These are phyloP conservation scores for Heimioporus sp. DNA, from an alignment of 768 basidiomycete genomes.

Conservation along the genomic window DNA sequence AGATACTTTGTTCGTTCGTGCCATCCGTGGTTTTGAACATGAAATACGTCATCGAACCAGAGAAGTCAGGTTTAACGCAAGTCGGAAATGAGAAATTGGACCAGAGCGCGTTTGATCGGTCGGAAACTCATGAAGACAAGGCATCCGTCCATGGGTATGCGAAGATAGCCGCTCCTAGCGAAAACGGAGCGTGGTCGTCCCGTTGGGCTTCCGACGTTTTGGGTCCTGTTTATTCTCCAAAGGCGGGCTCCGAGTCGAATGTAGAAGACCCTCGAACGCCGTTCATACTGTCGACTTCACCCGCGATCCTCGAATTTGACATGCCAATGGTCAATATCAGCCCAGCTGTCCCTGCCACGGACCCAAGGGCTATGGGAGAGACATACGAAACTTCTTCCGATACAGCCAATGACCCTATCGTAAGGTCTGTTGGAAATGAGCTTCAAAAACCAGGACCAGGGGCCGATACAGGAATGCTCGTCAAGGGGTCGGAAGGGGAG, in stretches of 20 bases:
- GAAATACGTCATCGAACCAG: background rate
- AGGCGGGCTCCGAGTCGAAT: background rate
- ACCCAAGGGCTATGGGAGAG: background rate
- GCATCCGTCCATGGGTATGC: background rate
- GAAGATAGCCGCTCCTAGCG: background rate
- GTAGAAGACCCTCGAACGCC: background rate
- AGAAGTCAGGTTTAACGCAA: background rate
- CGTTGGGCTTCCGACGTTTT: background rate
- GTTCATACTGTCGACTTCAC: background rate
- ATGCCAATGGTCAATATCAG: background rate
- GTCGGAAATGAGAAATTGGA: background rate
- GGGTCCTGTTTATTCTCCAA: background rate
- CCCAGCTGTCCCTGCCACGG: background rate
- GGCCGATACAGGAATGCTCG: too few relatives aligned
- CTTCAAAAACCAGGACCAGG: too few relatives aligned
- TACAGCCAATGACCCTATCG: too few relatives aligned
- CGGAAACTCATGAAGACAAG: background rate
- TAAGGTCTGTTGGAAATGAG: too few relatives aligned
- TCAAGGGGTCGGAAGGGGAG: too few relatives aligned
- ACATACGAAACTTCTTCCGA: background rate
- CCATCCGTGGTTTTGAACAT: constrained; percentile 6
- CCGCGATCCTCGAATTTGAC: background rate
- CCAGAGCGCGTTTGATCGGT: background rate
- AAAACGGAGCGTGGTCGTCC: background rate
- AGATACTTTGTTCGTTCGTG: background rate